Conservation (phyloP, 805 yeast species). For the Lipomyces starkeyi region DNA sequence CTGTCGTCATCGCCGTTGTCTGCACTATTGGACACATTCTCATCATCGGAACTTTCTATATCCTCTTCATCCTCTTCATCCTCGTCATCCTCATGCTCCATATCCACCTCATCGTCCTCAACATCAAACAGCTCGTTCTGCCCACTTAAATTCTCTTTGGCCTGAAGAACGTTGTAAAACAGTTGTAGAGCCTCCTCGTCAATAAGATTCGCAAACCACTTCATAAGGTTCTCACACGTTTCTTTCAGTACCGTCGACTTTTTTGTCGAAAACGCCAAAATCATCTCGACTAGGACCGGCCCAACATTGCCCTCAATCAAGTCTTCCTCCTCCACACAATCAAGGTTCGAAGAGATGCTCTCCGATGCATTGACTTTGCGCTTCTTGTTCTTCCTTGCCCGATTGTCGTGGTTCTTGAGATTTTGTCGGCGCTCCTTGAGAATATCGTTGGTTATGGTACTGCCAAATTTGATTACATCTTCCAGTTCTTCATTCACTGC, state of each 20-base stretch:
- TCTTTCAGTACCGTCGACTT: conserved; percentile 16
- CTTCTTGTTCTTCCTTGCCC: conserved; percentile 1
- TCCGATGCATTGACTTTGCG: not conserved
- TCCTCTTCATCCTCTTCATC: conserved; percentile 21
- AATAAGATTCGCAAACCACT: conserved; percentile 16
- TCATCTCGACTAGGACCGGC: conserved; percentile 18
- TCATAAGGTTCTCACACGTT: conserved; percentile 18
- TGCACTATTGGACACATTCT: conserved; percentile 10
- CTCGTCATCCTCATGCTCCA: conserved; percentile 21
- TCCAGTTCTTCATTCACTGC: conserved; percentile 17
- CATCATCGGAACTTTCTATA: conserved; percentile 13
- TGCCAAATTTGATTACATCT: conserved; percentile 15
- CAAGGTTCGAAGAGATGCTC: not conserved
- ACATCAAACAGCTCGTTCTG: conserved; percentile 30
- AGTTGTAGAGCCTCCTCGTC: conserved; percentile 18
- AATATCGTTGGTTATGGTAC: not conserved
- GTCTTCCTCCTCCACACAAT: not conserved
- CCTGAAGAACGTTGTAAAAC: conserved; percentile 22
- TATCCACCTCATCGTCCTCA: conserved; percentile 24
- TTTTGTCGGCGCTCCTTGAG: not conserved
- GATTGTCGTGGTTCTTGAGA: not conserved
- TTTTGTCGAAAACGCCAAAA: conserved; percentile 24
- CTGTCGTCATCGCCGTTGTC: conserved; percentile 27
- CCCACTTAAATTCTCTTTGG: conserved; percentile 27
- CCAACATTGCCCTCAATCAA: conserved; percentile 12